phyloP scores from a whole-genome alignment of 2,329 filamentous ascomycete genomes.

The Paecilomyces fulvus region DNA sequence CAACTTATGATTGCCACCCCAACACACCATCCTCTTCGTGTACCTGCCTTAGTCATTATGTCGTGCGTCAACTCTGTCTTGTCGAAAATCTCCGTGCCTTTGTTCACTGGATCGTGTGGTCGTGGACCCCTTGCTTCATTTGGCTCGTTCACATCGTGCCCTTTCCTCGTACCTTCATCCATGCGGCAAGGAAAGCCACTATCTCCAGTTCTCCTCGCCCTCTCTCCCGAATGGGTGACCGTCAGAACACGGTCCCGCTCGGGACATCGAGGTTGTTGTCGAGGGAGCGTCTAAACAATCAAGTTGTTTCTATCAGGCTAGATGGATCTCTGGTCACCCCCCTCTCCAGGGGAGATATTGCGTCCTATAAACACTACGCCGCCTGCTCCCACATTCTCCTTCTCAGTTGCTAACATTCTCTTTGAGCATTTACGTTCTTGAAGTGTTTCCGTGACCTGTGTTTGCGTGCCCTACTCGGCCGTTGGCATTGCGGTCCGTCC shows the following conservation, averaged over 20 bases:
- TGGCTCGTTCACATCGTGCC: slow-evolving; percentile 21
- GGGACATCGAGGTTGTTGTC: slow-evolving; percentile 27
- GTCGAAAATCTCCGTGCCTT: slow-evolving; percentile 27
- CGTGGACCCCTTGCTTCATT: slow-evolving; percentile 27
- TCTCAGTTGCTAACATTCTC: slow-evolving; percentile 36
- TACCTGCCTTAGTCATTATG: slow-evolving; percentile 11
- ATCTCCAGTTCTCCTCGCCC: slow-evolving; percentile 20
- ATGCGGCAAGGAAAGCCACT: slow-evolving; percentile 25
- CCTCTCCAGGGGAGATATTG: slow-evolving; percentile 20
- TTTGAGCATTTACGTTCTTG: slow-evolving; percentile 31
- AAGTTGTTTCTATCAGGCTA: slow-evolving; percentile 27
- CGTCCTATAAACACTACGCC: slow-evolving; percentile 35
- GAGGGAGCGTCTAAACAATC: slow-evolving; percentile 26
- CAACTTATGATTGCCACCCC: slow-evolving; percentile 21
- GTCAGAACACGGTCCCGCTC: slow-evolving; percentile 20
- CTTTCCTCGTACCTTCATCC: slow-evolving; percentile 31
- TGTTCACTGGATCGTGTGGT: slow-evolving; percentile 28
- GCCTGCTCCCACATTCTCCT: slow-evolving; percentile 38
- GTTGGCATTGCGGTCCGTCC: slow-evolving; percentile 26
- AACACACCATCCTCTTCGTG: slow-evolving; percentile 15
- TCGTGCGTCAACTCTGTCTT: slow-evolving; percentile 15
- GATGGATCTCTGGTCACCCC: slow-evolving; percentile 21
- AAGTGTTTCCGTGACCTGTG: slow-evolving; percentile 22
- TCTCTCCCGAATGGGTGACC: slow-evolving; percentile 22
- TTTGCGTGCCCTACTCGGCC: slow-evolving; percentile 30